Evolutionary conservation across 306 rosid genomes (phyloP).

Genomic region (Abrus pulchellus): DNA sequence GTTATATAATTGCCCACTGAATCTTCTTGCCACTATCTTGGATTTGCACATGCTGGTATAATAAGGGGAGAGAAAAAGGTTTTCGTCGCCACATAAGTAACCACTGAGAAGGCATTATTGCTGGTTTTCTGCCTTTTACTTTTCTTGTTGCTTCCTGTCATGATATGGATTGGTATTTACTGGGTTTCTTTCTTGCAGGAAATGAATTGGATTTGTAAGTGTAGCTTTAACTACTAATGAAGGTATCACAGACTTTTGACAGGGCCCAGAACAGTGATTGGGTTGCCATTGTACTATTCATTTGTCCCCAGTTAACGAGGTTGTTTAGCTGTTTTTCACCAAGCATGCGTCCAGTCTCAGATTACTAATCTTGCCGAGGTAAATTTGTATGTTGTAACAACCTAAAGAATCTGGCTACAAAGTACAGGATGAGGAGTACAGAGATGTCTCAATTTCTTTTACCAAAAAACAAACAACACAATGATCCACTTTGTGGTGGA

Average conservation of each 20-base stretch:
- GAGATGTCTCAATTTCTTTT: conserved; percentile 30
- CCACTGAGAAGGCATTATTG: conserved; percentile 53
- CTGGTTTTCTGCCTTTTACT: conserved; percentile 41
- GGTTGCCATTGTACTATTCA: conserved; percentile 38
- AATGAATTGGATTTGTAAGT: conserved; percentile 27
- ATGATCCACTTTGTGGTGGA: conserved; percentile 29
- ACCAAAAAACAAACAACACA: conserved; percentile 25
- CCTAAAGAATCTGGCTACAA: background rate
- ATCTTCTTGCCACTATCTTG: conserved; percentile 47
- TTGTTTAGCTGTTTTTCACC: conserved; percentile 39
- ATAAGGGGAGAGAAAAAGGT: conserved; percentile 37
- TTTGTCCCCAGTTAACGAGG: conserved; percentile 6
- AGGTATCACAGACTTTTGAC: conserved; percentile 30
- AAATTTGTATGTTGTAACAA: conserved; percentile 21
- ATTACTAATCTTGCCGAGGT: background rate
- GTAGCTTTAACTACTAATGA: conserved; percentile 35
- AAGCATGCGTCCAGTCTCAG: conserved; percentile 35
- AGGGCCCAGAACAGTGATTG: conserved; percentile 41
- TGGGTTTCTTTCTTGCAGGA: conserved; percentile 39
- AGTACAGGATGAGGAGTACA: conserved; percentile 4
- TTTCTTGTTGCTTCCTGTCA: conserved; percentile 6
- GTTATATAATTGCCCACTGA: conserved; percentile 45
- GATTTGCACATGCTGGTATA: conserved; percentile 56
- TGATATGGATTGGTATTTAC: background rate
- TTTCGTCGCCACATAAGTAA: conserved; percentile 48